Percentiles rank a stretch among this genome's conserved stretches.
These are phyloP conservation scores for Dillenia turbinata DNA, from an alignment of 164 flowering plant genomes.

Conservation along the genomic window DNA sequence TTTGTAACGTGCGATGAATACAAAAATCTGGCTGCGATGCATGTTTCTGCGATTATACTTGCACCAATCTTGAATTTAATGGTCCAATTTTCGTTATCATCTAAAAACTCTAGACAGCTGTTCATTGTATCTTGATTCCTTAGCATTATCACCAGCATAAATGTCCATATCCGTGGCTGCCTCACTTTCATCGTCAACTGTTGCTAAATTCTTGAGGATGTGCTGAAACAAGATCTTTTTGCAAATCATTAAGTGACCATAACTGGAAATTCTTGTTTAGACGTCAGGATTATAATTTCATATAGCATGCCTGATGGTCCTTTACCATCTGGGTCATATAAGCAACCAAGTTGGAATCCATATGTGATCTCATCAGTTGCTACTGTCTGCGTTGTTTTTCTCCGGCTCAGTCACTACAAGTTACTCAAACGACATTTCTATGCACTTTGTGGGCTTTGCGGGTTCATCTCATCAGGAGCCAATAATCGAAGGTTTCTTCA, in stretches of 20 bases:
- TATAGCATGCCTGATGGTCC: constrained; percentile 17
- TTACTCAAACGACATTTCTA: constrained; percentile 16
- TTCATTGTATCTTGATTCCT: not conserved
- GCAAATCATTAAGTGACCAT: not conserved
- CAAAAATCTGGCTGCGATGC: no score
- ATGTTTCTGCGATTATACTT: no score
- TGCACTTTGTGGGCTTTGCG: not conserved
- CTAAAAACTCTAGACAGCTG: no score
- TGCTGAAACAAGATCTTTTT: not conserved
- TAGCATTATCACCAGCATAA: constrained; percentile 11
- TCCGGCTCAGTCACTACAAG: constrained; percentile 28
- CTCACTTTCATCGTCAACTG: not conserved
- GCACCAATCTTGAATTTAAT: no score
- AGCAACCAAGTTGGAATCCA: constrained; percentile 19
- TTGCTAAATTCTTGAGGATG: not conserved
- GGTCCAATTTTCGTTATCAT: no score
- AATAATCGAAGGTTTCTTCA: constrained; percentile 13
- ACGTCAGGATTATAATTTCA: not conserved
- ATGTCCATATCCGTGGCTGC: not conserved
- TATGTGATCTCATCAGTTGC: constrained; percentile 20
- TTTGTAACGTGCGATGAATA: no score
- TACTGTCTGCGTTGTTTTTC: constrained; percentile 17
- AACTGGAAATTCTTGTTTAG: no score
- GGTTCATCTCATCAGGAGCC: constrained; percentile 9
- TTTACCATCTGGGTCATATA: constrained; percentile 1